A percentile compares a stretch with the other conserved stretches of the same genome.
Conservation (phyloP, 805 yeast species). For the Huiozyma naganishii region DNA sequence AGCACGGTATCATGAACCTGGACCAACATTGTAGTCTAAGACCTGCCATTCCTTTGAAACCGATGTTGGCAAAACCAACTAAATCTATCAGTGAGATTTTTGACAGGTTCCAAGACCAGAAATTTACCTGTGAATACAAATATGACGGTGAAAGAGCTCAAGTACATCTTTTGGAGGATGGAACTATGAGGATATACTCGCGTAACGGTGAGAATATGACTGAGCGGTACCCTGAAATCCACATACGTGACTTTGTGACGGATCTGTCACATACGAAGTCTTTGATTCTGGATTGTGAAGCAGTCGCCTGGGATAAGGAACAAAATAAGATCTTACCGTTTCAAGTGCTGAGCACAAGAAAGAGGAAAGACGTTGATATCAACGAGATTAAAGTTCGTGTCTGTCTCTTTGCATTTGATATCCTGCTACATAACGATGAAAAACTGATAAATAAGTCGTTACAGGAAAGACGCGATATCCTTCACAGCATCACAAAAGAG, state of each 20-base stretch:
- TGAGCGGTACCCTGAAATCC: slow-evolving; percentile 86
- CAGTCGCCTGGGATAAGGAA: slow-evolving; percentile 91
- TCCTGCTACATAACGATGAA: slow-evolving; percentile 63
- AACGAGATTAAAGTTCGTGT: slow-evolving; percentile 84
- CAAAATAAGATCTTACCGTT: slow-evolving; percentile 79
- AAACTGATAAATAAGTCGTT: slow-evolving; percentile 58
- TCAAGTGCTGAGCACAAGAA: slow-evolving; percentile 86
- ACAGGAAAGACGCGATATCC: slow-evolving; percentile 53
- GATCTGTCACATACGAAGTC: slow-evolving; percentile 33
- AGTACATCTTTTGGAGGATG: slow-evolving; percentile 61
- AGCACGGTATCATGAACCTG: slow-evolving; percentile 57
- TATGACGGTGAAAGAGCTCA: slow-evolving; percentile 98
- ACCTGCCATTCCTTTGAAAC: slow-evolving; percentile 92
- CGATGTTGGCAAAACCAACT: slow-evolving; percentile 97
- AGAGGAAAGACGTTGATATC: slow-evolving; percentile 83
- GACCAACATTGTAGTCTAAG: slow-evolving; percentile 59
- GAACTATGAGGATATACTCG: slow-evolving; percentile 69
- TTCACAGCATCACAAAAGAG: slow-evolving; percentile 45
- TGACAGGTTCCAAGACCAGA: slow-evolving; percentile 74
- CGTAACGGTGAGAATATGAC: slow-evolving; percentile 97
- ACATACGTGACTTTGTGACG: slow-evolving; percentile 49
- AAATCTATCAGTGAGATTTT: slow-evolving; percentile 86
- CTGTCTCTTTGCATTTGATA: slow-evolving; percentile 86
- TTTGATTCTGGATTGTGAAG: slow-evolving; percentile 87
- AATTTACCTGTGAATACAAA: slow-evolving; percentile 91